Evolutionary conservation across 163 green algal species (phyloP), one percentile per base, ranked within the genome.

Genomic region (Chlamydomonas reinhardtii): DNA sequence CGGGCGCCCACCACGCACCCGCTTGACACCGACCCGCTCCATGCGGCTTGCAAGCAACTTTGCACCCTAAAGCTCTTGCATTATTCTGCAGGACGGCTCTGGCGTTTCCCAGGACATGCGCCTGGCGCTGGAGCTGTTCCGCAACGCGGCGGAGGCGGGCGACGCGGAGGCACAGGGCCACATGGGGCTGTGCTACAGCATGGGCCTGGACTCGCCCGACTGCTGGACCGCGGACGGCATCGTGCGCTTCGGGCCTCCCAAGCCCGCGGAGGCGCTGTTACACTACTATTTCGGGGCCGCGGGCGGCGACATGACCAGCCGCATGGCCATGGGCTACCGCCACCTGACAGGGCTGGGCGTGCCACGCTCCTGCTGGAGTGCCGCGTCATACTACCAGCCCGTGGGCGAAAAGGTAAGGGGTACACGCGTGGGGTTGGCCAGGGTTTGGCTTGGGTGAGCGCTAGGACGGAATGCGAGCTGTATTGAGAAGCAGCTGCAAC

Each of bases 341-440:
- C 94, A 98, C 89, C 89, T 93, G 66, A 90, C 94, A 64, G 97
- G 97, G 17, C 80, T 97, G 32, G 95, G 94, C 16, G 97, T 98
- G 86, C 96, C 95, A 94, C 92, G 95, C 64, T 94, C 80, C 83
- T 99, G 97, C 92, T 93, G 91, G 85, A 89, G 93, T 35, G 93
- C 96, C 0, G 94, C 93, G 25, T 76, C 97, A 54, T 99, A 99
- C 93, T 99, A 98, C 88, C 89, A 94, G 48, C 93, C 95, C 2
- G 95, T 96, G 29, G 96, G 95, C 19, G 93, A 96, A 77, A 68
- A 91, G 65, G 95, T 97, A 43, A 43, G 87, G 12, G 39, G 39
- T 8, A 48, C 39, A 48, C 39, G 8, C 39, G 8, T 48, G 39
- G 39, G 5, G 8, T 8, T 48, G 39, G 39, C 8, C 39, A 48